Percentiles rank a stretch among this genome's conserved stretches.
Conservation (phyloP, 208 protist genomes). For the Trypanosoma melophagium region DNA sequence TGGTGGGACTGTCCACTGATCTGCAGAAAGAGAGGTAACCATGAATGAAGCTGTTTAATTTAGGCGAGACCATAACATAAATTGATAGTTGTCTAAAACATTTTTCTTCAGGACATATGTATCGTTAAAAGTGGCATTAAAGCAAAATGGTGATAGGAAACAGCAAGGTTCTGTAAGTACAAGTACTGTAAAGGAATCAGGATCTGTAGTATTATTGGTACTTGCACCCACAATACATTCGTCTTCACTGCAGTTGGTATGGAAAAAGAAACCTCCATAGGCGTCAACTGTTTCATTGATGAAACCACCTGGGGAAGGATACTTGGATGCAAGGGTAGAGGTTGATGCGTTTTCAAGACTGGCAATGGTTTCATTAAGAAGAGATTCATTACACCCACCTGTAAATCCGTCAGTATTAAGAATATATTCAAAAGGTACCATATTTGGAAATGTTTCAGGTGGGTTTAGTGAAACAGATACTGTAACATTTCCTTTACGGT, state of each 20-base stretch:
- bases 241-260: slow-evolving; percentile 10
- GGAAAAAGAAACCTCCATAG: slow-evolving; percentile 10
- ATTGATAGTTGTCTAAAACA: slow-evolving; percentile 5
- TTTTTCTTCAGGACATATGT: slow-evolving; percentile 1
- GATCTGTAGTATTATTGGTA: not conserved
- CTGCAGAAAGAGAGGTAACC: not conserved
- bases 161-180: slow-evolving; percentile 1
- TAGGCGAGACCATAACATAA: slow-evolving; percentile 11
- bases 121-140: slow-evolving; percentile 12
- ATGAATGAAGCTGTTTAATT: not conserved
- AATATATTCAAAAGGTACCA: not conserved
- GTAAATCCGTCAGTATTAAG: slow-evolving; percentile 19
- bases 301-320: slow-evolving; percentile 6
- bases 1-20: not conserved
- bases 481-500: slow-evolving; percentile 9
- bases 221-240: slow-evolving; percentile 5
- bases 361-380: slow-evolving; percentile 4
- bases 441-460: not conserved
- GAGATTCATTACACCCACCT: slow-evolving; percentile 14
- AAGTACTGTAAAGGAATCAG: slow-evolving; percentile 3
- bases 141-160: slow-evolving; percentile 13
- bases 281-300: not conserved
- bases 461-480: slow-evolving; percentile 6
- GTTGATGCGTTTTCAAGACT: not conserved
- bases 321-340: not conserved